Conservation (phyloP, 176 grass and related monocot genomes). For the Eragrostis nindensis region DNA sequence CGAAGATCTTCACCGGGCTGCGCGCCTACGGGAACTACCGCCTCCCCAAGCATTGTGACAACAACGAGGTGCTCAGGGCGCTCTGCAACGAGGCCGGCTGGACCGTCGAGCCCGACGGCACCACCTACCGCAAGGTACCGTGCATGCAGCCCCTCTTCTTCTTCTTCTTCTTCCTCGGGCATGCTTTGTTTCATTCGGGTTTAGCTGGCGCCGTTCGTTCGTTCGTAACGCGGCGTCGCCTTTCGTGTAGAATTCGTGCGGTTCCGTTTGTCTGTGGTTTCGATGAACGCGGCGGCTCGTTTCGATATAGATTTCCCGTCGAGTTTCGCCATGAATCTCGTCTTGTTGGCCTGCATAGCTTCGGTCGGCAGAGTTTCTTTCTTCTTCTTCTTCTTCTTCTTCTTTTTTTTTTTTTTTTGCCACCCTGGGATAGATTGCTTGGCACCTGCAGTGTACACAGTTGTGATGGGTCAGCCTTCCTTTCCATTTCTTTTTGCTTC, state of each 20-base stretch:
- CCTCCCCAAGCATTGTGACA: slow-evolving; percentile 87
- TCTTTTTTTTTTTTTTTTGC: too few species aligned
- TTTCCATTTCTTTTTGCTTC: not conserved
- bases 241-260: too few species aligned
- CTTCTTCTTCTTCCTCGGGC: not conserved
- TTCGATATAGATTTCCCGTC: too few species aligned
- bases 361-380: not conserved
- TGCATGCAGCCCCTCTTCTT: not conserved
- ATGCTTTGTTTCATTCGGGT: not conserved
- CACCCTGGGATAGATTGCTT: not conserved
- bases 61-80: slow-evolving; percentile 87
- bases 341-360: not conserved
- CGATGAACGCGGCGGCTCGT: too few species aligned
- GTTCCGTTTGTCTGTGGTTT: too few species aligned
- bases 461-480: not conserved
- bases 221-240: not conserved
- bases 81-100: slow-evolving; percentile 85
- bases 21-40: slow-evolving; percentile 63
- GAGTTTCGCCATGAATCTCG: not conserved
- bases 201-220: not conserved
- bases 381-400: not conserved
- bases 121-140: slow-evolving; percentile 78
- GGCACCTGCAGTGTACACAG: not conserved
- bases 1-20: slow-evolving; percentile 75
- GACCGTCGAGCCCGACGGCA: slow-evolving; percentile 82